Evolutionary conservation across 2,329 filamentous ascomycete species (phyloP).

Genomic region (Colletotrichum sansevieriae): DNA sequence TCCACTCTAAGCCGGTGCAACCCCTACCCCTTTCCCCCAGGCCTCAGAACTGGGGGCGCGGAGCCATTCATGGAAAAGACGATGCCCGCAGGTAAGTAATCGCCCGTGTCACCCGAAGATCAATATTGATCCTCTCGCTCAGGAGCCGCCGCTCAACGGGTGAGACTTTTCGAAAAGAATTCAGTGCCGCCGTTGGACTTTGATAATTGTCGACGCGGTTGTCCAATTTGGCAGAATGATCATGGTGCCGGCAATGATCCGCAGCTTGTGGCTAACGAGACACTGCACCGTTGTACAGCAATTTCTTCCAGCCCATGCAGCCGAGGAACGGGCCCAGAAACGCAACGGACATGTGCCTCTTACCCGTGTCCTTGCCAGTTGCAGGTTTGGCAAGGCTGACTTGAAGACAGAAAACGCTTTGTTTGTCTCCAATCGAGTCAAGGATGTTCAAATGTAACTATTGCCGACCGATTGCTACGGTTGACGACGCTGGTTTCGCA

Average conservation of each 20-base stretch:
- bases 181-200: background rate
- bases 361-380: background rate
- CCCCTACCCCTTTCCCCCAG: too few relatives aligned
- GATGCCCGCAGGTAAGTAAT: background rate
- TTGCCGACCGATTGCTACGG: background rate
- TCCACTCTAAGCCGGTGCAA: background rate
- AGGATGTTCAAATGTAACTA: background rate
- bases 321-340: constrained; percentile 10
- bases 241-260: too few relatives aligned
- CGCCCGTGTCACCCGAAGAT: constrained; percentile 26
- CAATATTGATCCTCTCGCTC: background rate
- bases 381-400: too few relatives aligned
- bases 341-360: background rate
- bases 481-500: background rate
- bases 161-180: background rate
- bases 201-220: too few relatives aligned
- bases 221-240: too few relatives aligned
- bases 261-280: too few relatives aligned
- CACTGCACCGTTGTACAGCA: too few relatives aligned
- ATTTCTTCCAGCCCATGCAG: constrained; percentile 3
- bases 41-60: background rate
- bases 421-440: background rate
- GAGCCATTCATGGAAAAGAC: constrained; percentile 28
- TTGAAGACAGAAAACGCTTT: background rate
- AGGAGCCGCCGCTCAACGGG: background rate